A percentile compares a stretch with the other conserved stretches of the same genome.
These are phyloP conservation scores for Penicillium antarcticum DNA, from an alignment of 495 filamentous ascomycete genomes.

Conservation along the genomic window DNA sequence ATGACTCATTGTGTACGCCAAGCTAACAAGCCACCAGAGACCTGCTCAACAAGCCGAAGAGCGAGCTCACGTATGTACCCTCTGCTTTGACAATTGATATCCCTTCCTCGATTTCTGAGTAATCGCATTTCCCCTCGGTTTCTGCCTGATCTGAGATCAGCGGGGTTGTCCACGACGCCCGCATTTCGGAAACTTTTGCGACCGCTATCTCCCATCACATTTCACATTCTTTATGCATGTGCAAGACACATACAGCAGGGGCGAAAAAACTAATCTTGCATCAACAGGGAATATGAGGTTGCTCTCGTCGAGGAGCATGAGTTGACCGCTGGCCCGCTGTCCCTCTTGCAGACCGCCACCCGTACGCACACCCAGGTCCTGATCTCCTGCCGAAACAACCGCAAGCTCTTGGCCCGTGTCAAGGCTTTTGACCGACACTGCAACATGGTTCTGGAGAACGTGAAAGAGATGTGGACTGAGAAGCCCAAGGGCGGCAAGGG, in stretches of 20 bases:
- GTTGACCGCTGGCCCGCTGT: slow-evolving; percentile 80
- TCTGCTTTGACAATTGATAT: neutral
- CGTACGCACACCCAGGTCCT: slow-evolving; percentile 84
- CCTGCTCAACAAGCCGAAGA: slow-evolving; percentile 74
- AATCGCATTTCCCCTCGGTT: neutral
- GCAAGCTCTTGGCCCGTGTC: slow-evolving; percentile 75
- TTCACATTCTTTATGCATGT: slow-evolving; percentile 26
- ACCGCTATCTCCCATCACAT: slow-evolving; percentile 15
- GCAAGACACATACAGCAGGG: slow-evolving; percentile 13
- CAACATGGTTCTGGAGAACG: slow-evolving; percentile 97
- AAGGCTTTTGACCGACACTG: slow-evolving; percentile 93
- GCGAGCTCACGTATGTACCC: slow-evolving; percentile 70
- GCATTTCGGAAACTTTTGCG: slow-evolving; percentile 7
- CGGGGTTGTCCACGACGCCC: slow-evolving; percentile 6
- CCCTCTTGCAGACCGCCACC: slow-evolving; percentile 89
- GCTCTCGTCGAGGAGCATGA: slow-evolving; percentile 85
- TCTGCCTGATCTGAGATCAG: slow-evolving; percentile 10
- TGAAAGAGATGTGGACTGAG: slow-evolving; percentile 99
- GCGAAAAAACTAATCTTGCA: slow-evolving; percentile 21
- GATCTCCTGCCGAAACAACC: slow-evolving; percentile 86
- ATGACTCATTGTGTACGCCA: slow-evolving; percentile 15
- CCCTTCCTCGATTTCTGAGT: neutral
- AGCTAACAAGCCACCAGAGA: slow-evolving; percentile 51
- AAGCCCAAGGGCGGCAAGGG: slow-evolving; percentile 87
- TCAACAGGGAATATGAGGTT: slow-evolving; percentile 79